These are phyloP conservation scores for Clarireedia monteithiana DNA, from an alignment of 2,329 filamentous ascomycete species.

Conservation along the genomic window DNA sequence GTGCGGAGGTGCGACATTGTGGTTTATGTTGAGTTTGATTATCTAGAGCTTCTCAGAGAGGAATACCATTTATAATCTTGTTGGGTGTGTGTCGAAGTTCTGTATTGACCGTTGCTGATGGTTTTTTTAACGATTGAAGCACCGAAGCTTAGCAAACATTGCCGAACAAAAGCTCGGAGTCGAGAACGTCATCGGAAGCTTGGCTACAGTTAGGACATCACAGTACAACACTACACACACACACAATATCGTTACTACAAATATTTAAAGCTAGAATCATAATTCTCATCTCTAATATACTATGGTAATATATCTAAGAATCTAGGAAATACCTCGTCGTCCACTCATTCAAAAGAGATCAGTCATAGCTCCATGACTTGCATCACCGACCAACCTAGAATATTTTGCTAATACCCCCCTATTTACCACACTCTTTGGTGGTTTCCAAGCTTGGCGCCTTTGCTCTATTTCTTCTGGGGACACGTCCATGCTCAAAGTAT, in stretches of 20 bases:
- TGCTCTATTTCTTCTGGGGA: constrained; percentile 62
- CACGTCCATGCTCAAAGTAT: constrained; percentile 58
- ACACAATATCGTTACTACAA: no score
- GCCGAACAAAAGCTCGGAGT: no score
- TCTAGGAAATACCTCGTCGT: not conserved
- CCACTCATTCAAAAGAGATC: constrained; percentile 50
- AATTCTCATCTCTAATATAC: no score
- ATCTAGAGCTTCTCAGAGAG: not conserved
- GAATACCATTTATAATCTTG: no score
- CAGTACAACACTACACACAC: no score
- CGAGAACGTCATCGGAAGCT: no score
- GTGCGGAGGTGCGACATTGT: constrained; percentile 6
- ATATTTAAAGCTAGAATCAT: no score
- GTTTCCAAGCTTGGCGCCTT: constrained; percentile 59
- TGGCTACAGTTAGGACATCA: no score
- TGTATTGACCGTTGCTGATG: no score
- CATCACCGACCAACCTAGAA: constrained; percentile 78
- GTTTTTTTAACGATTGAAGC: no score
- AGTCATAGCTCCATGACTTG: constrained; percentile 84
- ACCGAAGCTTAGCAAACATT: no score
- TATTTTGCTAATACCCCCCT: constrained; percentile 88
- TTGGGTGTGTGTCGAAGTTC: no score
- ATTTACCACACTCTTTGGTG: constrained; percentile 64
- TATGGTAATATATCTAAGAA: not conserved
- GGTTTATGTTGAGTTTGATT: not conserved